Conservation (phyloP, 441 rosid species). For the Isatis lusitanica region DNA sequence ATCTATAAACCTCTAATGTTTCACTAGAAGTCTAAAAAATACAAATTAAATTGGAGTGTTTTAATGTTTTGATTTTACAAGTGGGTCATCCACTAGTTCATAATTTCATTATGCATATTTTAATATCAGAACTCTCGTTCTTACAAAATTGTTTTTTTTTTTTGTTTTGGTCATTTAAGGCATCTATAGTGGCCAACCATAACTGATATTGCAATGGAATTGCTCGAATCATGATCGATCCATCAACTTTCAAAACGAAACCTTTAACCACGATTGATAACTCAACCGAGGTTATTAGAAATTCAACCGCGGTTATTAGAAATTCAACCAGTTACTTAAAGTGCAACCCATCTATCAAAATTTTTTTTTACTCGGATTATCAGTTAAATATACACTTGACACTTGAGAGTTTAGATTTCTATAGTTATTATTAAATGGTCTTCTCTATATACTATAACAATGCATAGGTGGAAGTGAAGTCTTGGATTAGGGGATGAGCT, state of each 20-base stretch:
- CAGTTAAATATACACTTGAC: slow-evolving; percentile 7
- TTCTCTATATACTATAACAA: slow-evolving; percentile 10
- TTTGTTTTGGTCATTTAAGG: not conserved
- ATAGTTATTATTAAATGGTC: not conserved
- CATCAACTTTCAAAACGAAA: not conserved
- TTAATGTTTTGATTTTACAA: not conserved
- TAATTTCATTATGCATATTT: not conserved
- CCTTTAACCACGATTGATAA: not conserved
- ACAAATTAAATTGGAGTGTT: not conserved
- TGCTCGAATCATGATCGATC: not conserved
- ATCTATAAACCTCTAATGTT: not conserved
- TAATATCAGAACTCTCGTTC: not conserved
- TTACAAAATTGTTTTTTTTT: not conserved
- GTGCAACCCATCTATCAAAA: not conserved
- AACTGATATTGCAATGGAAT: not conserved
- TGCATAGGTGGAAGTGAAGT: slow-evolving; percentile 35
- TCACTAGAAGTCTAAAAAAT: slow-evolving; percentile 15
- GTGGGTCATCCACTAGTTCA: not conserved
- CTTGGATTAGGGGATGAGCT: slow-evolving; percentile 10
- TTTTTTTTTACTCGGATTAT: slow-evolving; percentile 21
- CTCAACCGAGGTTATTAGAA: not conserved
- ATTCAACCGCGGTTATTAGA: not conserved
- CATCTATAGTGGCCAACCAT: not conserved
- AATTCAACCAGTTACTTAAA: not conserved
- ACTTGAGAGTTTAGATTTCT: not conserved